Conservation (phyloP, 2,329 filamentous ascomycete genomes). For the Colletotrichum tamarilloi region DNA sequence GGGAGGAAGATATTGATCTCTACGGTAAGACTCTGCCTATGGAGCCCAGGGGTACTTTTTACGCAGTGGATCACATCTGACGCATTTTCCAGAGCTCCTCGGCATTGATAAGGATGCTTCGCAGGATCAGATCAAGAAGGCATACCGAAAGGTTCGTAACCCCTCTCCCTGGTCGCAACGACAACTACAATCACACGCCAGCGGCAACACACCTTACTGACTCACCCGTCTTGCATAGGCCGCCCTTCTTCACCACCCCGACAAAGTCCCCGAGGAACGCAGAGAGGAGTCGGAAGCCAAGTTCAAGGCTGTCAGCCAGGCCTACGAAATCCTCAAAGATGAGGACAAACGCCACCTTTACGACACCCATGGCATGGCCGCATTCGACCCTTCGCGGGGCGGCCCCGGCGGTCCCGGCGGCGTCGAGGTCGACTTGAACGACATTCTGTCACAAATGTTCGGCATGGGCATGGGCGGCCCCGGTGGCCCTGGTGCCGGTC, state of each 20-base stretch:
- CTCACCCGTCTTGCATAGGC: slow-evolving; percentile 62
- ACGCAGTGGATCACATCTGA: slow-evolving; percentile 36
- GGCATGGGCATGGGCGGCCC: slow-evolving; percentile 71
- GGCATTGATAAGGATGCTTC: slow-evolving; percentile 78
- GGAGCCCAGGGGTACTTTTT: slow-evolving; percentile 30
- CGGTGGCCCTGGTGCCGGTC: slow-evolving; percentile 61
- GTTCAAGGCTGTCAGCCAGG: slow-evolving; percentile 93
- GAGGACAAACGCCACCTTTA: slow-evolving; percentile 93
- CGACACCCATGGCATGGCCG: slow-evolving; percentile 94
- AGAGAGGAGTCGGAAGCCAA: slow-evolving; percentile 87
- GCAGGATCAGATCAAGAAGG: slow-evolving; percentile 90
- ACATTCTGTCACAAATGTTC: slow-evolving; percentile 95
- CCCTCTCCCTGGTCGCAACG: background rate
- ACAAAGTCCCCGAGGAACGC: slow-evolving; percentile 91
- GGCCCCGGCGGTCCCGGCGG: slow-evolving; percentile 67
- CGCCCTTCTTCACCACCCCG: slow-evolving; percentile 89
- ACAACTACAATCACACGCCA: slow-evolving; percentile 37
- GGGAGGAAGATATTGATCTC: slow-evolving; percentile 64
- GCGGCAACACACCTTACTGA: slow-evolving; percentile 32
- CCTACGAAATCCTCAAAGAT: slow-evolving; percentile 97
- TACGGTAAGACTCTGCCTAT: slow-evolving; percentile 60
- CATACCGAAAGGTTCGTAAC: slow-evolving; percentile 84
- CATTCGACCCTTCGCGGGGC: slow-evolving; percentile 83
- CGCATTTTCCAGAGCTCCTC: slow-evolving; percentile 73
- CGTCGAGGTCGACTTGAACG: slow-evolving; percentile 86